These are phyloP conservation scores for Calonectria crousiana DNA, from an alignment of 2,329 filamentous ascomycete genomes.

Conservation along the genomic window DNA sequence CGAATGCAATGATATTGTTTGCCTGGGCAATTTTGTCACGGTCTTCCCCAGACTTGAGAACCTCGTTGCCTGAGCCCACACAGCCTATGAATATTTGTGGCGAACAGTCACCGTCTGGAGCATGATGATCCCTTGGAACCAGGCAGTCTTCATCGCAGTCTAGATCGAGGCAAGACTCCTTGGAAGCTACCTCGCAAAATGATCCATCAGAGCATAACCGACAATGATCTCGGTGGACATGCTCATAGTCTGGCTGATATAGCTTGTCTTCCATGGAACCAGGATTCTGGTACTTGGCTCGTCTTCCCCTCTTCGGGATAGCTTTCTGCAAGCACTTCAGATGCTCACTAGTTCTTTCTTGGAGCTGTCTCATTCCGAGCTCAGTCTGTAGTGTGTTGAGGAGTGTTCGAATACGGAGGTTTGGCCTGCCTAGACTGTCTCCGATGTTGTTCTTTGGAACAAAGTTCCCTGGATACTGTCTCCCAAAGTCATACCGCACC, in stretches of 20 bases:
- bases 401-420: constrained; percentile 42
- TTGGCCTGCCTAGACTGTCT: constrained; percentile 33
- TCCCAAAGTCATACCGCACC: constrained; percentile 47
- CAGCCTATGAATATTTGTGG: constrained; percentile 51
- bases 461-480: constrained; percentile 41
- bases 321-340: constrained; percentile 16
- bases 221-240: not conserved
- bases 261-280: not conserved
- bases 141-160: not conserved
- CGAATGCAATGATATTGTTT: constrained; percentile 13
- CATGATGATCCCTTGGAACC: constrained; percentile 23
- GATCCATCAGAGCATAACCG: not conserved
- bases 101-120: not conserved
- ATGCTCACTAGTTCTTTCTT: constrained; percentile 19
- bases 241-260: not conserved
- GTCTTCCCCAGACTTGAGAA: constrained; percentile 52
- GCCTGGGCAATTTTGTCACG: constrained; percentile 2
- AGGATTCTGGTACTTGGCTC: not conserved
- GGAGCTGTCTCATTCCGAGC: constrained; percentile 26
- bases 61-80: constrained; percentile 32
- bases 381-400: not conserved
- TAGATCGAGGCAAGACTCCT: not conserved
- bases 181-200: not conserved
- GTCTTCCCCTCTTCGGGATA: not conserved
- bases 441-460: constrained; percentile 36